These are phyloP conservation scores for Vitis riparia DNA, from an alignment of 164 flowering plant genomes.

Conservation along the genomic window DNA sequence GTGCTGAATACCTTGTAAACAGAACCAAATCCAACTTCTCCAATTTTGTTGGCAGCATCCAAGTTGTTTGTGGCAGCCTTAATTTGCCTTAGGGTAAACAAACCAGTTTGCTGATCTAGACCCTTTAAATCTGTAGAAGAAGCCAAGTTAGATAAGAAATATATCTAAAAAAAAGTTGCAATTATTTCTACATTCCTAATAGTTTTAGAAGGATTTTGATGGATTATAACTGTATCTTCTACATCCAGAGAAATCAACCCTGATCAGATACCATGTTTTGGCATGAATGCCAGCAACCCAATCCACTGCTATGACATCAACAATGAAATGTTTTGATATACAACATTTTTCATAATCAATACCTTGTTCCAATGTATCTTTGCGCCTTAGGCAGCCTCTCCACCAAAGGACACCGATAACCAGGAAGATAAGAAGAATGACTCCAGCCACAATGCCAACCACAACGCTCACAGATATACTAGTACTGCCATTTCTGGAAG, in stretches of 20 bases:
- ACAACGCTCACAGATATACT: conserved; percentile 29
- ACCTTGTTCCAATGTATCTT: conserved; percentile 24
- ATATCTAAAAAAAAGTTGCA: neutral
- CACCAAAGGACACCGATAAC: conserved; percentile 46
- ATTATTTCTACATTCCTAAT: no score
- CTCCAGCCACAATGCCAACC: conserved; percentile 35
- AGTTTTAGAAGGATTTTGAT: no score
- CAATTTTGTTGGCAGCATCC: conserved; percentile 44
- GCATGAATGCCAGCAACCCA: no score
- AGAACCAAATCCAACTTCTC: conserved; percentile 72
- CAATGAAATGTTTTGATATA: no score
- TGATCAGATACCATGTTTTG: neutral
- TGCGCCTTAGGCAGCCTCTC: conserved; percentile 32
- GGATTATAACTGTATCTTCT: no score
- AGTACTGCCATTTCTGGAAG: conserved; percentile 10
- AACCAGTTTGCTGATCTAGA: conserved; percentile 40
- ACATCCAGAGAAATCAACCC: neutral
- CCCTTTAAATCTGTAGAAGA: conserved; percentile 36
- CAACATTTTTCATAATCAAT: neutral
- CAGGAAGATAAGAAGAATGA: conserved; percentile 13
- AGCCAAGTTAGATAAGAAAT: neutral
- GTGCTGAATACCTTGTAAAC: conserved; percentile 50
- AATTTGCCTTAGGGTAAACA: conserved; percentile 46
- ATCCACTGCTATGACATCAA: no score
- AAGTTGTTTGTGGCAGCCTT: conserved; percentile 61